These are phyloP conservation scores for Cyclostephanos invisitatus DNA, from an alignment of 108 stramenopile species.

Conservation along the genomic window DNA sequence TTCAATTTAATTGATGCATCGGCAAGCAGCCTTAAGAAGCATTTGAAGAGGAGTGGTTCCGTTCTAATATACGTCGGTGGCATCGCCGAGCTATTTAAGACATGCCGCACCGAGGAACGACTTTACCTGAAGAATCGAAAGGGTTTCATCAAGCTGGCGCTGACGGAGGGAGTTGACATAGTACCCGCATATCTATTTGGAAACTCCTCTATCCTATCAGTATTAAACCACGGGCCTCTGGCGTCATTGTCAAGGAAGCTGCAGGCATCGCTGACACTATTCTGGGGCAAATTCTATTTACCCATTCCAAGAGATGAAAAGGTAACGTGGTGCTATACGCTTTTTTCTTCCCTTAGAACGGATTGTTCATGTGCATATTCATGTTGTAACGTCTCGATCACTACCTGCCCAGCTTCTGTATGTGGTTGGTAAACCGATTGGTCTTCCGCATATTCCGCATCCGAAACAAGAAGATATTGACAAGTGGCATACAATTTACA, in stretches of 20 bases:
- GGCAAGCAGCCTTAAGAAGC: constrained; percentile 26
- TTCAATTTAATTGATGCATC: constrained; percentile 74
- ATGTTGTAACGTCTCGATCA: background rate
- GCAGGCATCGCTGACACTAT: constrained; percentile 65
- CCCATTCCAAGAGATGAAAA: constrained; percentile 77
- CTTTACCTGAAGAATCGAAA: constrained; percentile 69
- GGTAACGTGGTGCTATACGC: constrained; percentile 2
- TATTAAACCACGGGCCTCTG: constrained; percentile 56
- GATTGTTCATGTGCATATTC: background rate
- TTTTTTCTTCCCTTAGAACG: background rate
- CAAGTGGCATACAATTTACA: constrained; percentile 71
- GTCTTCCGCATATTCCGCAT: constrained; percentile 61
- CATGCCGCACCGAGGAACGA: constrained; percentile 58
- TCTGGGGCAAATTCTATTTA: constrained; percentile 77
- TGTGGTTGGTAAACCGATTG: constrained; percentile 62
- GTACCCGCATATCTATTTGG: constrained; percentile 83
- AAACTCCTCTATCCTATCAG: constrained; percentile 67
- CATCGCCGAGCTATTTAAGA: constrained; percentile 86
- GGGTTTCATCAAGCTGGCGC: constrained; percentile 83
- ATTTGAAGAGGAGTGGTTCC: constrained; percentile 43
- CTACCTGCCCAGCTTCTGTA: constrained; percentile 50
- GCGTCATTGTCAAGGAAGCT: constrained; percentile 67
- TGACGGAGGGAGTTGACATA: constrained; percentile 71
- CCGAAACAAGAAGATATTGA: constrained; percentile 74
- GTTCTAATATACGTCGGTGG: constrained; percentile 80